Percentiles rank a stretch among this genome's conserved stretches.
phyloP scores from a whole-genome alignment of 2,329 filamentous ascomycete genomes.

The Claviceps pusilla region DNA sequence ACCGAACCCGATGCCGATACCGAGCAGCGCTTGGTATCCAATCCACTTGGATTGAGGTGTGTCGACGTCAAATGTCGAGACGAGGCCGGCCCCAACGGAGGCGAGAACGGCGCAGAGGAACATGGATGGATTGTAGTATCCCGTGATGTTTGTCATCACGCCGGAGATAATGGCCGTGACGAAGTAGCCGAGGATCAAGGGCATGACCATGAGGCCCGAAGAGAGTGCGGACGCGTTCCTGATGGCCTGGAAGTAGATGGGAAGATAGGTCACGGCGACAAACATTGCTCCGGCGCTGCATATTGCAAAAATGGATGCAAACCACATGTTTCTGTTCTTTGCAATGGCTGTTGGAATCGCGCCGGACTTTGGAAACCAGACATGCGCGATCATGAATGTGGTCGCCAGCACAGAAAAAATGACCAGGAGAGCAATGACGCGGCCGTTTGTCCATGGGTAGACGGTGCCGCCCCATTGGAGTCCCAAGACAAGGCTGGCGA shows the following conservation, averaged over 20 bases:
- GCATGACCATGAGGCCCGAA: constrained; percentile 25
- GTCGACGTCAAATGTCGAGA: constrained; percentile 24
- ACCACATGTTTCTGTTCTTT: constrained; percentile 24
- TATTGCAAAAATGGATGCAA: constrained; percentile 21
- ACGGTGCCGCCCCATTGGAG: constrained; percentile 31
- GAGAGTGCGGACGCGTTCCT: constrained; percentile 26
- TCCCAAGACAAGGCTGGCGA: constrained; percentile 33
- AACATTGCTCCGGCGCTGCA: constrained; percentile 22
- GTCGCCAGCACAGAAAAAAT: constrained; percentile 18
- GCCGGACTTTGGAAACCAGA: constrained; percentile 19
- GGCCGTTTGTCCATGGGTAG: constrained; percentile 15
- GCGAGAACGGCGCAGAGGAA: constrained; percentile 19
- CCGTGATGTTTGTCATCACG: constrained; percentile 7
- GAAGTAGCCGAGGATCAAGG: constrained; percentile 21
- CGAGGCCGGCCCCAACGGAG: constrained; percentile 24
- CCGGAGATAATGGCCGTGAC: constrained; percentile 6
- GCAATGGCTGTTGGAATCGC: constrained; percentile 19
- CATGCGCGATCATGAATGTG: constrained; percentile 23
- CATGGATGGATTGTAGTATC: constrained; percentile 32
- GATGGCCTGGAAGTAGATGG: constrained; percentile 33
- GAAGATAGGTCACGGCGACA: constrained; percentile 23
- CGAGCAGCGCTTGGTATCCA: constrained; percentile 28
- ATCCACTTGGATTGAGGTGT: constrained; percentile 25
- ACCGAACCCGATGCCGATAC: constrained; percentile 22
- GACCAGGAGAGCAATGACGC: constrained; percentile 17